Conservation (phyloP, 371 early-diverging fungal species). For the Umbelopsis sp. region DNA sequence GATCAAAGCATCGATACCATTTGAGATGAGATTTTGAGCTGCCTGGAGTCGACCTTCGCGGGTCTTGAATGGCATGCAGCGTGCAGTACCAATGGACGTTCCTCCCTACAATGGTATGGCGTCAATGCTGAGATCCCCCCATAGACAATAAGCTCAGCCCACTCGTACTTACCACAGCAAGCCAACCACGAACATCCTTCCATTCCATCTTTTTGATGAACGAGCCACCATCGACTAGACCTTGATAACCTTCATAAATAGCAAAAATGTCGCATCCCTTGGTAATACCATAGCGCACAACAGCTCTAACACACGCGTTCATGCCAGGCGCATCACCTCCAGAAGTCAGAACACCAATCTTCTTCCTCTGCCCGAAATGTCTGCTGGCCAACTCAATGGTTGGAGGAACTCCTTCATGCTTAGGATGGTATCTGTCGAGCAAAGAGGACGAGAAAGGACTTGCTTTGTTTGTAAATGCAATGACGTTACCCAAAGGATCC, state of each 20-base stretch:
- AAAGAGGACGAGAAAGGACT: conserved; percentile 48
- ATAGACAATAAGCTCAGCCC: neutral
- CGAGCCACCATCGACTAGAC: conserved; percentile 93
- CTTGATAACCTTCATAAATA: conserved; percentile 98
- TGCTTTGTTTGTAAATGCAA: conserved; percentile 67
- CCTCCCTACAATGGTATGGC: conserved; percentile 51
- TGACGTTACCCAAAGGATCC: conserved; percentile 80
- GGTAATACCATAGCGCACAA: conserved; percentile 90
- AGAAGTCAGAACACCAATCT: conserved; percentile 93
- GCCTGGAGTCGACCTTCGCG: conserved; percentile 90
- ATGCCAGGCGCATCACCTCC: conserved; percentile 99
- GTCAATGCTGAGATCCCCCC: neutral
- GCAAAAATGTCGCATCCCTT: conserved; percentile 87
- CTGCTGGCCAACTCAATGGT: conserved; percentile 25
- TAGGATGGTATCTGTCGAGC: conserved; percentile 17
- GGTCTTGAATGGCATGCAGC: conserved; percentile 88
- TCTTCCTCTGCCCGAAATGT: conserved; percentile 32
- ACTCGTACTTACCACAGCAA: conserved; percentile 63
- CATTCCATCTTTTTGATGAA: conserved; percentile 87
- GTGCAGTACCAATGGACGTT: conserved; percentile 97
- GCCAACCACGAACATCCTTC: conserved; percentile 89
- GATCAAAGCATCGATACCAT: conserved; percentile 94
- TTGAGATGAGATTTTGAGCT: conserved; percentile 84
- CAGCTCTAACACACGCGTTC: conserved; percentile 97
- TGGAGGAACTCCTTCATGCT: conserved; percentile 23